Conservation (phyloP, 2,329 filamentous ascomycete genomes). For the Purpureocillium lavendulum region DNA sequence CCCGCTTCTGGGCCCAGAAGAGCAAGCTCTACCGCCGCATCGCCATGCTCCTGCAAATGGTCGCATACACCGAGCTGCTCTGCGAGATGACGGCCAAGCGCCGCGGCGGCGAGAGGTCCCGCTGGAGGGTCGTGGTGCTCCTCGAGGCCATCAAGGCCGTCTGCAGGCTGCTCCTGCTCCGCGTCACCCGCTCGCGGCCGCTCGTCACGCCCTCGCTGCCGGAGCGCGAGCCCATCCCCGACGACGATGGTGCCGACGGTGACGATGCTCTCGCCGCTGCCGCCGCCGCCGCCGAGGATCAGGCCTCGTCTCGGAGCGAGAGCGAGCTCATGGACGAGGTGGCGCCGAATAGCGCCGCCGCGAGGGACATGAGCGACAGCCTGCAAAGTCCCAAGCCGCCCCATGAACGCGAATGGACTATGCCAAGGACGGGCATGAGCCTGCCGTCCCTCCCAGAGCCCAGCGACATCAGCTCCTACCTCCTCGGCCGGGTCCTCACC, state of each 20-base stretch:
- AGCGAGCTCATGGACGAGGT: conserved; percentile 35
- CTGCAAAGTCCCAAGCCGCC: conserved; percentile 15
- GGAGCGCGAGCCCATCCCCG: conserved; percentile 71
- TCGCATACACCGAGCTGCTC: conserved; percentile 91
- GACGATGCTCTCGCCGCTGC: conserved; percentile 23
- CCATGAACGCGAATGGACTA: conserved; percentile 63
- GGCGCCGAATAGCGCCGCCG: conserved; percentile 19
- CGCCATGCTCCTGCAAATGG: conserved; percentile 76
- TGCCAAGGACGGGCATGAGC: conserved; percentile 87
- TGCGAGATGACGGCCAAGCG: conserved; percentile 96
- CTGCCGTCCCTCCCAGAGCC: conserved; percentile 76
- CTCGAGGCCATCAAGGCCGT: conserved; percentile 81
- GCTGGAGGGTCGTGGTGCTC: conserved; percentile 81
- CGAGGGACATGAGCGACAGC: conserved; percentile 1
- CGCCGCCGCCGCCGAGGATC: conserved; percentile 14
- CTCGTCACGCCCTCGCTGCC: conserved; percentile 78
- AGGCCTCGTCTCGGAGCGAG: conserved; percentile 29
- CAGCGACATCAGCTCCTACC: conserved; percentile 76
- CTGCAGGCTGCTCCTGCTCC: conserved; percentile 71
- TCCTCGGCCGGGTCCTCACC: conserved; percentile 83
- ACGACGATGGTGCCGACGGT: conserved; percentile 33
- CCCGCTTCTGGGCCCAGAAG: conserved; percentile 55
- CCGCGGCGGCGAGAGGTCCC: conserved; percentile 65
- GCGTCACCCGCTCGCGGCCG: conserved; percentile 74
- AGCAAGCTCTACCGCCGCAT: conserved; percentile 69